These are phyloP conservation scores for Rhizomucor pusillus DNA, from an alignment of 371 early-diverging fungal species.

Conservation along the genomic window DNA sequence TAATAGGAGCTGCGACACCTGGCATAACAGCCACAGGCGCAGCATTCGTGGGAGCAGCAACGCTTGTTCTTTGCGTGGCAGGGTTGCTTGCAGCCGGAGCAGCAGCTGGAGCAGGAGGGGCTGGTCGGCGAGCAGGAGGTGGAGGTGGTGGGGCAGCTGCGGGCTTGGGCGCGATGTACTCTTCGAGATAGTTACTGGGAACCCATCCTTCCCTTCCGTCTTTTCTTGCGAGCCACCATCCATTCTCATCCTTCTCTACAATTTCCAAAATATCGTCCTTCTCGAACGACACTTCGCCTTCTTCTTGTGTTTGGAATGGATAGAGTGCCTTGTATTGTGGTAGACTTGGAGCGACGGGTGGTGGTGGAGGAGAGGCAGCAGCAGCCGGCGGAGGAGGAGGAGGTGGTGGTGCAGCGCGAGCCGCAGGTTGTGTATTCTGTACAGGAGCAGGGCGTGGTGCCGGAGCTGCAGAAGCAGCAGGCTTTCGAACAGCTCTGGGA, in stretches of 20 bases:
- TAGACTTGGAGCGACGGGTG: constrained; percentile 37
- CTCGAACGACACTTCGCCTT: constrained; percentile 68
- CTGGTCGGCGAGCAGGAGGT: constrained; percentile 48
- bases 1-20: constrained; percentile 17
- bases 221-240: constrained; percentile 83
- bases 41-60: constrained; percentile 5
- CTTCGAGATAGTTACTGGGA: constrained; percentile 81
- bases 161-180: constrained; percentile 45
- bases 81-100: constrained; percentile 1
- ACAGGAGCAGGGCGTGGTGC: constrained; percentile 10
- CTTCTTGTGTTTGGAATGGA: constrained; percentile 64
- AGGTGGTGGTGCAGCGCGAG: constrained; percentile 34
- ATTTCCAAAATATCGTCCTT: constrained; percentile 73
- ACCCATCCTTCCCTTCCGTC: constrained; percentile 82
- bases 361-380: constrained; percentile 26
- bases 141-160: constrained; percentile 55
- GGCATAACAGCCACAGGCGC: constrained; percentile 31
- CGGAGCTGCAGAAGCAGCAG: constrained; percentile 20
- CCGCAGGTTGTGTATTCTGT: not conserved
- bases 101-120: constrained; percentile 19
- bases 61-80: constrained; percentile 3
- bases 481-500: constrained; percentile 22
- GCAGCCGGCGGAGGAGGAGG: constrained; percentile 63
- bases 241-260: constrained; percentile 76
- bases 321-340: constrained; percentile 76